phyloP scores from a whole-genome alignment of 331 rosid species.

The Cydonia oblonga region DNA sequence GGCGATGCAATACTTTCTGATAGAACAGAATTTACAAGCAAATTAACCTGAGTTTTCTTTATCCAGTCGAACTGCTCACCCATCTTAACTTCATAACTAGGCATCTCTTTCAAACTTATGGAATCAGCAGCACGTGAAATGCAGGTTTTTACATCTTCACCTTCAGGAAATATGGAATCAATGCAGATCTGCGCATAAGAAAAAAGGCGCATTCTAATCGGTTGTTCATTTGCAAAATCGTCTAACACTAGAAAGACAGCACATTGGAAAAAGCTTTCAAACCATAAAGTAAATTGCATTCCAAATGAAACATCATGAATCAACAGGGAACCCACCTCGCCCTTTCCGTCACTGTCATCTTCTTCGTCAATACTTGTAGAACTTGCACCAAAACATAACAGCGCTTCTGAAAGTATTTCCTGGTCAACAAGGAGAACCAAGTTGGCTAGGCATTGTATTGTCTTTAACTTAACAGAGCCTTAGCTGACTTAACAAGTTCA shows the following conservation, averaged over 20 bases:
- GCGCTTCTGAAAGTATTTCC: slow-evolving; percentile 83
- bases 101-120: slow-evolving; percentile 66
- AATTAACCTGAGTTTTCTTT: slow-evolving; percentile 54
- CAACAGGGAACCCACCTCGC: slow-evolving; percentile 30
- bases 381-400: slow-evolving; percentile 79
- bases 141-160: slow-evolving; percentile 42
- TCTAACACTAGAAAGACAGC: not conserved
- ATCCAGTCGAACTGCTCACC: slow-evolving; percentile 70
- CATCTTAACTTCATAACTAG: slow-evolving; percentile 47
- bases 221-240: not conserved
- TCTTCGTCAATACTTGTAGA: slow-evolving; percentile 52
- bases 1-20: not conserved
- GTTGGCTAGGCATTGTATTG: not conserved
- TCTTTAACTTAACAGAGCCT: not conserved
- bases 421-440: slow-evolving; percentile 19
- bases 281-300: not conserved
- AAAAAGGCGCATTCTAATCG: not conserved
- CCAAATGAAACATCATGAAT: not conserved
- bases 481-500: not conserved
- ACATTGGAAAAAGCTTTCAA: not conserved
- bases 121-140: slow-evolving; percentile 72
- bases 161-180: slow-evolving; percentile 55
- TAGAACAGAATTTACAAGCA: slow-evolving; percentile 2
- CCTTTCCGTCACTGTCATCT: slow-evolving; percentile 20
- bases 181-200: slow-evolving; percentile 49